phyloP scores from a whole-genome alignment of 2,329 filamentous ascomycete species.

The Tolypocladium tropicale region DNA sequence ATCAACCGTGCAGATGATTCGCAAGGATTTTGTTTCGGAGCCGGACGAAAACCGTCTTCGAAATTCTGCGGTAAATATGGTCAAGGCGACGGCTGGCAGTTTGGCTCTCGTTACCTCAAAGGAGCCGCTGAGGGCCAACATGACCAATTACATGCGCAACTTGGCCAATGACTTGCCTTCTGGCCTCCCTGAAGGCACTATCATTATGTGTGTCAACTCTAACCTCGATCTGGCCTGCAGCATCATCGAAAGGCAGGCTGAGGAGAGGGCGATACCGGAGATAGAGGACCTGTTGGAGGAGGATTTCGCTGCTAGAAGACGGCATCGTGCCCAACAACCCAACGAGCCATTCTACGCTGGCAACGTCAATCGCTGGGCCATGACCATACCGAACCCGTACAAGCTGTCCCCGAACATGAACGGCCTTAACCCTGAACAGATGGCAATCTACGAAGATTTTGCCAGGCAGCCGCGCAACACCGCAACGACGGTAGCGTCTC shows the following conservation, averaged over 20 bases:
- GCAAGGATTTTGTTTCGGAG: constrained; percentile 94
- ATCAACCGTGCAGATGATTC: constrained; percentile 87
- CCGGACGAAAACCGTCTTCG: constrained; percentile 79
- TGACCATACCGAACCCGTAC: constrained; percentile 89
- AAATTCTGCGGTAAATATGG: constrained; percentile 83
- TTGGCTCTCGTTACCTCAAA: constrained; percentile 96
- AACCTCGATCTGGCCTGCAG: constrained; percentile 89
- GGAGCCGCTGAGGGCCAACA: constrained; percentile 89
- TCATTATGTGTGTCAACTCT: constrained; percentile 97
- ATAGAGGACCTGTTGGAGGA: constrained; percentile 88
- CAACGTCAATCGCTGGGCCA: constrained; percentile 78
- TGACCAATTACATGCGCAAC: constrained; percentile 87
- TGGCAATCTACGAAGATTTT: constrained; percentile 96
- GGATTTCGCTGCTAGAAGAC: constrained; percentile 67
- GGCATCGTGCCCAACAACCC: constrained; percentile 63
- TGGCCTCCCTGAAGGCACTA: constrained; percentile 83
- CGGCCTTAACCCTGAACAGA: constrained; percentile 81
- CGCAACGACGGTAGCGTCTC: constrained; percentile 41
- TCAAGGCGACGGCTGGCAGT: constrained; percentile 87
- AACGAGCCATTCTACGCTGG: constrained; percentile 79
- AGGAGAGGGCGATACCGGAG: constrained; percentile 84
- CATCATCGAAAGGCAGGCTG: constrained; percentile 91
- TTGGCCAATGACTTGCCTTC: constrained; percentile 61
- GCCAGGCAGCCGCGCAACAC: constrained; percentile 67
- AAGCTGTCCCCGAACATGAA: constrained; percentile 60